These are phyloP conservation scores for Pythium pyrilobum DNA, from an alignment of 352 stramenopile genomes.

Conservation along the genomic window DNA sequence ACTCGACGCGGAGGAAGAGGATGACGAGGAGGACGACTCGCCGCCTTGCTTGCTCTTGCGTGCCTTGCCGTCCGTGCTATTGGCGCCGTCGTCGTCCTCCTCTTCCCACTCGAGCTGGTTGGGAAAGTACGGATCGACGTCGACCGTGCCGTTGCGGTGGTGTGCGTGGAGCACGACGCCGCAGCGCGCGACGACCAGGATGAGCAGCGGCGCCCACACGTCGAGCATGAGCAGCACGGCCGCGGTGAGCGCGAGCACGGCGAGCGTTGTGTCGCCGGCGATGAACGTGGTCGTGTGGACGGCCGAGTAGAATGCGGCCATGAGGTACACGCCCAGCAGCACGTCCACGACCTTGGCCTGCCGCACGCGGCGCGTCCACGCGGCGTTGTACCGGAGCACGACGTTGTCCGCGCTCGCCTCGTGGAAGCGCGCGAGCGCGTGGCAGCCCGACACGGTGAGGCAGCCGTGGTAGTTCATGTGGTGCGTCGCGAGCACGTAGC, in stretches of 20 bases:
- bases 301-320: slow-evolving; percentile 67
- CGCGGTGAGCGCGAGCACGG: slow-evolving; percentile 37
- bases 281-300: slow-evolving; percentile 58
- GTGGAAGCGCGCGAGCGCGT: slow-evolving; percentile 27
- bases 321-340: slow-evolving; percentile 47
- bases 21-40: slow-evolving; percentile 4
- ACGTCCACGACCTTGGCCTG: slow-evolving; percentile 55
- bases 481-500: slow-evolving; percentile 49
- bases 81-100: slow-evolving; percentile 14
- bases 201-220: slow-evolving; percentile 57
- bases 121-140: slow-evolving; percentile 59
- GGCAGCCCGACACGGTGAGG: slow-evolving; percentile 41
- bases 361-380: slow-evolving; percentile 55
- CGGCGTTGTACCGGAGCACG: slow-evolving; percentile 61
- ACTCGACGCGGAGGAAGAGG: slow-evolving; percentile 9
- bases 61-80: background rate
- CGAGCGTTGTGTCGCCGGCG: slow-evolving; percentile 29
- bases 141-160: slow-evolving; percentile 44
- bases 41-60: background rate
- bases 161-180: slow-evolving; percentile 42
- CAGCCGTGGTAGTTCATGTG: slow-evolving; percentile 60
- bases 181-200: slow-evolving; percentile 62
- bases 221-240: slow-evolving; percentile 51
- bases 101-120: slow-evolving; percentile 71
- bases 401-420: slow-evolving; percentile 34